phyloP scores from a whole-genome alignment of 2,329 filamentous ascomycete species.

The Lachnellula willkommii region DNA sequence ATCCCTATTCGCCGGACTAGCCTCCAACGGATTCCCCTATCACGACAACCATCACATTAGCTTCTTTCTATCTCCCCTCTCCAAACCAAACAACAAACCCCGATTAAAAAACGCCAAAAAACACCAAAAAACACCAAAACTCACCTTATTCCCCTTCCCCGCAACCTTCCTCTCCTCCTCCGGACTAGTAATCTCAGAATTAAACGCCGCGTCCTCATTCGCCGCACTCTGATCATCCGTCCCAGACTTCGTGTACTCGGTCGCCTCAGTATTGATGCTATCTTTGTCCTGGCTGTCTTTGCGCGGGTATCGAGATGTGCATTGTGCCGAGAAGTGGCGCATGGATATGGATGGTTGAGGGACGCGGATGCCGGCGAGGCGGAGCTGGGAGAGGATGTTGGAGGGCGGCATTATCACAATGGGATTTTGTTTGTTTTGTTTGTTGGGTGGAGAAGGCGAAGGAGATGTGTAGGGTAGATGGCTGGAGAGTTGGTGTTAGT shows the following conservation, averaged over 20 bases:
- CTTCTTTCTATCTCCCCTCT: not conserved
- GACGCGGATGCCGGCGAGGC: not conserved
- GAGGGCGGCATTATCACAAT: not conserved
- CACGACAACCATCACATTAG: not conserved
- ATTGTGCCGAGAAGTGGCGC: not conserved
- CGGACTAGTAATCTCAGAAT: slow-evolving; percentile 61
- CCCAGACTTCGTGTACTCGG: slow-evolving; percentile 64
- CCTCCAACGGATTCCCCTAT: slow-evolving; percentile 47
- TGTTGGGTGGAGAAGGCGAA: not conserved
- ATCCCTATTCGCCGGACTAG: slow-evolving; percentile 55
- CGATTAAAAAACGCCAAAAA: no score
- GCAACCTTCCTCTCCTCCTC: slow-evolving; percentile 49
- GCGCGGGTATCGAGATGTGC: slow-evolving; percentile 2
- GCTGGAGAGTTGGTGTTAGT: not conserved
- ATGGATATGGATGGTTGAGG: not conserved
- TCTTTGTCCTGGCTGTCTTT: slow-evolving; percentile 54
- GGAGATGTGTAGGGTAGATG: no score
- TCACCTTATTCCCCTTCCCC: slow-evolving; percentile 31
- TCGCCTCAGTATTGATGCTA: slow-evolving; percentile 57
- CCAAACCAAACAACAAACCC: no score
- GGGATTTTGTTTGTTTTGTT: not conserved
- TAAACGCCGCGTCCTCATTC: slow-evolving; percentile 59
- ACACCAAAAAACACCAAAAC: not conserved
- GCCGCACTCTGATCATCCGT: slow-evolving; percentile 54
- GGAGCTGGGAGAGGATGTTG: not conserved